A percentile compares a stretch with the other conserved stretches of the same genome.
phyloP scores from a whole-genome alignment of 2,329 filamentous ascomycete species.

The Exophiala phaeomuriformis region DNA sequence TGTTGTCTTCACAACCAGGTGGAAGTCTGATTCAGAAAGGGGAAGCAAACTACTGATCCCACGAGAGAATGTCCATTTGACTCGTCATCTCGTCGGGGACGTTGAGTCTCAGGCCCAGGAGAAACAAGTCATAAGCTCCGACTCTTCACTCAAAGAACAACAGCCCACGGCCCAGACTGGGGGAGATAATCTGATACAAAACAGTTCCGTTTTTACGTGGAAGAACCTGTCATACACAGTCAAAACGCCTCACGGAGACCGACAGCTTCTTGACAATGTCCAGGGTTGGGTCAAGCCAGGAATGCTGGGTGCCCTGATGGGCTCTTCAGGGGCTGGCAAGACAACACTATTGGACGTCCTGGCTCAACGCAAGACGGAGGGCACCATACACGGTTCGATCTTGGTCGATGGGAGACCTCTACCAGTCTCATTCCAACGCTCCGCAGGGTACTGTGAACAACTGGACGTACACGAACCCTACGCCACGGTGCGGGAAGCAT shows the following conservation, averaged over 20 bases:
- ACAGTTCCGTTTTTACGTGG: conserved; percentile 67
- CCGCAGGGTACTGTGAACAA: conserved; percentile 63
- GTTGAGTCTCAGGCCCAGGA: conserved; percentile 43
- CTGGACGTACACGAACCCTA: conserved; percentile 61
- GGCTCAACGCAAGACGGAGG: conserved; percentile 60
- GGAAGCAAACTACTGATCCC: conserved; percentile 55
- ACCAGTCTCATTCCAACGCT: conserved; percentile 56
- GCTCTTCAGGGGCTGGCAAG: conserved; percentile 71
- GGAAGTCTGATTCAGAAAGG: conserved; percentile 48
- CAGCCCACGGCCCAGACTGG: background rate
- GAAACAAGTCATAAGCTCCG: conserved; percentile 21
- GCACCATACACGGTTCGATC: conserved; percentile 57
- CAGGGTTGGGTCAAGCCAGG: conserved; percentile 72
- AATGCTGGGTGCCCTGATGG: conserved; percentile 68
- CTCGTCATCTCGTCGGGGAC: conserved; percentile 33
- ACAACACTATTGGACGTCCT: conserved; percentile 65
- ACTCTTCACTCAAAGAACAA: conserved; percentile 6
- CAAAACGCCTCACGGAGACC: conserved; percentile 48
- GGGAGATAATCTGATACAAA: conserved; percentile 46
- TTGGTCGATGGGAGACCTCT: conserved; percentile 58
- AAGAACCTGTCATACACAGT: conserved; percentile 65
- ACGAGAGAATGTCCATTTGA: conserved; percentile 48
- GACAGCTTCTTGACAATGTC: conserved; percentile 57
- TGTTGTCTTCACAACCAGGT: conserved; percentile 50
- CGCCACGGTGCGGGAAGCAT: conserved; percentile 57